These are phyloP conservation scores for Talaromyces sp. DNA, from an alignment of 2,329 filamentous ascomycete species.

Conservation along the genomic window DNA sequence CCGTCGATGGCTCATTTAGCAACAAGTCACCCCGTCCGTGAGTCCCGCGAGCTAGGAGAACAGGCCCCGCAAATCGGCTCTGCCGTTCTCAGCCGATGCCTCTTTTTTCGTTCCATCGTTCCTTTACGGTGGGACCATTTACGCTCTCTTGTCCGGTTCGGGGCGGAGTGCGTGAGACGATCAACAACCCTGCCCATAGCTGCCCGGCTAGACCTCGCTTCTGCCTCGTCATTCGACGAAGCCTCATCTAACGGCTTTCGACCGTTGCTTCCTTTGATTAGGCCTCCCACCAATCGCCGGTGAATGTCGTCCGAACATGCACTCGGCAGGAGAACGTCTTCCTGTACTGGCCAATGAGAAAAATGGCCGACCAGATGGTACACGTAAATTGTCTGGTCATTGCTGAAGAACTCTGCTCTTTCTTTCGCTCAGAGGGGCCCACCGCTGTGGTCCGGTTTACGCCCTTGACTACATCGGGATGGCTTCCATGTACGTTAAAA, in stretches of 20 bases:
- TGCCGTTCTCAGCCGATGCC: neutral
- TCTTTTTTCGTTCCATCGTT: neutral
- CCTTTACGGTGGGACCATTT: neutral
- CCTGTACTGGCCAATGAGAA: neutral
- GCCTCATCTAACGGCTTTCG: neutral
- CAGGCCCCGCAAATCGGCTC: neutral
- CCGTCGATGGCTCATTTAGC: neutral
- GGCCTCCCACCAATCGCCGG: constrained; percentile 1
- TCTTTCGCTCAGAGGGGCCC: neutral
- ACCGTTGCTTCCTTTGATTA: constrained; percentile 7
- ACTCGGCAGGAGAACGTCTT: neutral
- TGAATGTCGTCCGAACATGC: neutral
- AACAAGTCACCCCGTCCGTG: neutral
- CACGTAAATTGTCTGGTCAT: neutral
- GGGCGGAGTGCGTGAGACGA: neutral
- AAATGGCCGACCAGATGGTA: neutral
- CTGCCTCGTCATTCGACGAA: constrained; percentile 11
- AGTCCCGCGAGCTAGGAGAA: neutral
- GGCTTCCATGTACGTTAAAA: neutral
- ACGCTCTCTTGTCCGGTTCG: neutral
- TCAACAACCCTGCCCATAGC: constrained; percentile 4
- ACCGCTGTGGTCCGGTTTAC: neutral
- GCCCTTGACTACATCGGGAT: neutral
- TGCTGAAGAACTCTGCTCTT: neutral
- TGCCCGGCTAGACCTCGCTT: constrained; percentile 1